Percentiles rank a stretch among this genome's conserved stretches.
These are phyloP conservation scores for Raphanus hybrid DNA, from an alignment of 441 rosid species.

Conservation along the genomic window DNA sequence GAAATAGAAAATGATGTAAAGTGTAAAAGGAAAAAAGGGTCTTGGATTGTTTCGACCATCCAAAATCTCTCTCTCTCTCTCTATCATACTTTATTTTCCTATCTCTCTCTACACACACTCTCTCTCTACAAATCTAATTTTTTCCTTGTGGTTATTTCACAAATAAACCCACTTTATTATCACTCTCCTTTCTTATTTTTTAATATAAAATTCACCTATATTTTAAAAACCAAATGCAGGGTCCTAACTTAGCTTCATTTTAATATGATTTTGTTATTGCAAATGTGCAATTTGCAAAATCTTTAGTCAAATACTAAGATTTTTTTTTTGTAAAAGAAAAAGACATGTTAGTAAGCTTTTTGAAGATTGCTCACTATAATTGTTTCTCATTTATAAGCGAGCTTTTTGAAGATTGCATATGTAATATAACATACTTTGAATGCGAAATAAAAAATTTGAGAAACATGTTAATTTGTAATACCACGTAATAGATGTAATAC, in stretches of 20 bases:
- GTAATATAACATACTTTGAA: not conserved
- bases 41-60: too few species aligned
- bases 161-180: not conserved
- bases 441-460: not conserved
- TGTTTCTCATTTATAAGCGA: not conserved
- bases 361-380: not conserved
- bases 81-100: too few species aligned
- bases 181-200: constrained; percentile 2
- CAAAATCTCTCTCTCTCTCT: too few species aligned
- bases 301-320: not conserved
- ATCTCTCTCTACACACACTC: too few species aligned
- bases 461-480: not conserved
- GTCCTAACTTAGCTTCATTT: not conserved
- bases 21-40: too few species aligned
- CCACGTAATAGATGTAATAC: not conserved
- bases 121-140: too few species aligned
- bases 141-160: too few species aligned
- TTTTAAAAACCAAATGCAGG: constrained; percentile 1
- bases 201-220: not conserved
- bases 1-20: too few species aligned
- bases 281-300: not conserved
- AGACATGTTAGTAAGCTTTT: not conserved
- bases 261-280: constrained; percentile 10
- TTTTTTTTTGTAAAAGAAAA: too few species aligned
- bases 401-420: too few species aligned